Evolutionary conservation across 129 eudicot species (phyloP).

Genomic region (Saposhnikovia divaricata): DNA sequence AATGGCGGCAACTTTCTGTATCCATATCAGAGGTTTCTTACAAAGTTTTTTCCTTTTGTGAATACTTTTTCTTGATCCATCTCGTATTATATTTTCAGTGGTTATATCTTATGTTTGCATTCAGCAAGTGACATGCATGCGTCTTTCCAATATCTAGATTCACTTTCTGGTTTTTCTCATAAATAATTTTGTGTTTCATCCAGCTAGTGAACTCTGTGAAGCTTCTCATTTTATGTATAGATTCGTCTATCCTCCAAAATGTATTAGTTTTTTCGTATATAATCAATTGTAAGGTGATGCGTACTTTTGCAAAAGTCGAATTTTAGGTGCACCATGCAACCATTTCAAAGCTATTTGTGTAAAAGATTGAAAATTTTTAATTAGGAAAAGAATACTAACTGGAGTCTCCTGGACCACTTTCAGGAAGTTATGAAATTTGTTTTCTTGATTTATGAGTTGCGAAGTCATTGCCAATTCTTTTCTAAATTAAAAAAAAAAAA

Average conservation of each 20-base stretch:
- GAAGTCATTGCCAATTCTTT: not conserved
- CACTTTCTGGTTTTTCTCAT: not conserved
- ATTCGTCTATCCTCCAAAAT: not conserved
- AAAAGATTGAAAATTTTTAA: not conserved
- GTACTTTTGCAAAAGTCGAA: not conserved
- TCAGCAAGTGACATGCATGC: not conserved
- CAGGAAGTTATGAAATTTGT: not conserved
- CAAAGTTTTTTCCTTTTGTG: not conserved
- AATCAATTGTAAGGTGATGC: not conserved
- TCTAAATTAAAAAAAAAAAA: not conserved
- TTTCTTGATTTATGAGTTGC: not conserved
- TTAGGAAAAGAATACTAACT: not conserved
- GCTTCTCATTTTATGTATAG: not conserved
- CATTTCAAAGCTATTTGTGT: not conserved
- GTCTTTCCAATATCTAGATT: not conserved
- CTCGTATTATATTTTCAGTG: not conserved
- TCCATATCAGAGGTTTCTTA: slow-evolving; percentile 64
- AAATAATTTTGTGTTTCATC: not conserved
- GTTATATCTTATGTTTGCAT: not conserved
- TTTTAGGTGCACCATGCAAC: not conserved
- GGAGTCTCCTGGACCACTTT: not conserved
- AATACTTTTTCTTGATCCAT: not conserved
- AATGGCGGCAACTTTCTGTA: slow-evolving; percentile 92
- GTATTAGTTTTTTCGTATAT: not conserved
- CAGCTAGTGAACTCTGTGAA: not conserved